Base-by-base conservation (phyloP, 23 red algal genomes). In the Chondrus crispus region DNA sequence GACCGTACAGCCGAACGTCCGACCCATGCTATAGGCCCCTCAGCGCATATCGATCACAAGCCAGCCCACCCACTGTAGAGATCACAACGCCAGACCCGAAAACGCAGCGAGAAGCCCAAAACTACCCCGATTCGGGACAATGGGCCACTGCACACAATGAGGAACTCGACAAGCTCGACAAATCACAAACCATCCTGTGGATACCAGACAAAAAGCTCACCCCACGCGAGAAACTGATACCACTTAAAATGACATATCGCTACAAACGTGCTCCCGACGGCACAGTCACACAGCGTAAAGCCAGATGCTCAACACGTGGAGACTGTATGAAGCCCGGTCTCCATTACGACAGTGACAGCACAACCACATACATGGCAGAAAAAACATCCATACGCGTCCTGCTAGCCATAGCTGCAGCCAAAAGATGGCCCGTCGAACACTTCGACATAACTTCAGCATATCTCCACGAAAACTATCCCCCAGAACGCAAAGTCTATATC, bases 91-190 rank as follows among this genome's bases (percentile, higher is more conserved):
- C 18, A 13, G 47, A 88, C 20, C 63, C 68, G 1, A 20, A 30
- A 38, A 32, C 37, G 49, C 4, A 63, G 20, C 32, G 52, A 20
- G 47, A 88, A 55, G 85, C 85, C 10, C 5, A 10, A 3, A 24
- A 45, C 5, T 88, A 73, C 64, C 63, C 62, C 16, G 85, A 88
- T 54, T 63, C 48, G 9, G 36, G 5, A 0, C 3, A 16, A 6
- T 88, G 62, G 49, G 41, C 6, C 37, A 29, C 32, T 19, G 85
- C 85, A 0, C 85, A 88, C 64, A 54, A 88, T 46, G 26, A 51
- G 10, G 85, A 88, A 74, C 66, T 88, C 20, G 44, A 38, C 4
- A 74, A 71, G 24, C 68, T 88, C 3, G 68, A 88, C 50, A 75
- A 88, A 20, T 22, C 52, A 26, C 10, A 76, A 38, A 46, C 66